A percentile compares a stretch with the other conserved stretches of the same genome.
Evolutionary conservation across 2,329 filamentous ascomycete genomes (phyloP).

Genomic region (Fusarium coffeatum): DNA sequence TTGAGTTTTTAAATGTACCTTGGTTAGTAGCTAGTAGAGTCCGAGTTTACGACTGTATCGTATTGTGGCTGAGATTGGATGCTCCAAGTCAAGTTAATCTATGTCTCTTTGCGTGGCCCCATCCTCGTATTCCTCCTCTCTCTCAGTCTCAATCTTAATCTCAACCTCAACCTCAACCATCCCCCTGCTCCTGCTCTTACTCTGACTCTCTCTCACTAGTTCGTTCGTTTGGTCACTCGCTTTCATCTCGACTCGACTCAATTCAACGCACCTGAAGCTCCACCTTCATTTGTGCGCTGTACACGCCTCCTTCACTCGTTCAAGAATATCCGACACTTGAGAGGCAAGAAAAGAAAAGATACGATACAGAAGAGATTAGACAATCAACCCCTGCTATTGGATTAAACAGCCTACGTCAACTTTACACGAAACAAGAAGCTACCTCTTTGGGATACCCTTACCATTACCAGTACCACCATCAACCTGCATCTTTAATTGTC

Average conservation of each 20-base stretch:
- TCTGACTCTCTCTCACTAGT: neutral
- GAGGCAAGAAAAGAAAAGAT: neutral
- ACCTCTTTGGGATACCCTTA: neutral
- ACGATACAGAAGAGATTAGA: neutral
- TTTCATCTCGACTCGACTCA: constrained; percentile 13
- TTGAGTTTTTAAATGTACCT: constrained; percentile 11
- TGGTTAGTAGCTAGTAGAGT: neutral
- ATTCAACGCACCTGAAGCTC: neutral
- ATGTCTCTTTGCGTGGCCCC: constrained; percentile 1
- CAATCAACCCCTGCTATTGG: neutral
- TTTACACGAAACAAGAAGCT: constrained; percentile 6
- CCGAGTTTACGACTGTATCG: neutral
- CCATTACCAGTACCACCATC: neutral
- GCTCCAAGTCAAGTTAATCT: constrained; percentile 14
- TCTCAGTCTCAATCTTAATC: neutral
- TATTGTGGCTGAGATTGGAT: constrained; percentile 1
- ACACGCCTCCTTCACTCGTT: constrained; percentile 10
- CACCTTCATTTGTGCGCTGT: constrained; percentile 9
- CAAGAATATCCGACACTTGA: neutral
- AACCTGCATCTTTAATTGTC: neutral
- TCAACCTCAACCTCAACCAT: constrained; percentile 3
- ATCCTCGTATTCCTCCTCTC: constrained; percentile 23
- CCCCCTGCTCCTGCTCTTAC: constrained; percentile 14
- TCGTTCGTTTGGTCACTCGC: constrained; percentile 24
- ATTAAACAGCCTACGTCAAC: constrained; percentile 1